These are phyloP conservation scores for Hygrophoropsis aurantiaca DNA, from an alignment of 768 basidiomycete species.

Conservation along the genomic window DNA sequence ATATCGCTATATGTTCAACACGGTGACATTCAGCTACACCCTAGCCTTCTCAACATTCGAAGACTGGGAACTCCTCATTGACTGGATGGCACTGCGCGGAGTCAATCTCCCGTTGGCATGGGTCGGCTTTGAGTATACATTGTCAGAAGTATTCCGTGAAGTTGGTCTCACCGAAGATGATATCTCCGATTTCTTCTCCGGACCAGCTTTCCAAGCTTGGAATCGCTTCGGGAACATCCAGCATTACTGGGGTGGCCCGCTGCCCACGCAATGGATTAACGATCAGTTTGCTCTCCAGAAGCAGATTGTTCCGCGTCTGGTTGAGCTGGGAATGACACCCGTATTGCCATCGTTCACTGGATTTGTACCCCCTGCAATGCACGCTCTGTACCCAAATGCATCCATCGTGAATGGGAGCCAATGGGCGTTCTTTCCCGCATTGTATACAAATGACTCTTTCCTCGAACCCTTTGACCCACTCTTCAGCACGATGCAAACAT, in stretches of 20 bases:
- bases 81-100: conserved; percentile 42
- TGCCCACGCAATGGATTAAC: conserved; percentile 37
- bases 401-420: conserved; percentile 33
- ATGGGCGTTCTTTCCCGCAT: conserved; percentile 34
- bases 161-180: conserved; percentile 35
- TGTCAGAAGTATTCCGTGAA: conserved; percentile 37
- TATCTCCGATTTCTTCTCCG: conserved; percentile 35
- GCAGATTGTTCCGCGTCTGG: conserved; percentile 36
- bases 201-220: conserved; percentile 42
- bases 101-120: conserved; percentile 43
- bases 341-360: conserved; percentile 42
- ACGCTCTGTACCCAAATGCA: conserved; percentile 31
- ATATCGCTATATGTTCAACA: conserved; percentile 43
- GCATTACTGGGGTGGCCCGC: conserved; percentile 35
- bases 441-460: conserved; percentile 37
- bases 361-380: conserved; percentile 36
- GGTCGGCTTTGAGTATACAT: conserved; percentile 40
- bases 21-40: conserved; percentile 43
- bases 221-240: conserved; percentile 45
- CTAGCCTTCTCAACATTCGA: conserved; percentile 39
- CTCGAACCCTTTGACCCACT: conserved; percentile 41
- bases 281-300: conserved; percentile 39
- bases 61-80: conserved; percentile 38
- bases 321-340: conserved; percentile 43
- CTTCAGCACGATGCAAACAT: conserved; percentile 34